Evolutionary conservation across 1,284 basidiomycete genomes (phyloP).

Genomic region (Moniliella sp.): DNA sequence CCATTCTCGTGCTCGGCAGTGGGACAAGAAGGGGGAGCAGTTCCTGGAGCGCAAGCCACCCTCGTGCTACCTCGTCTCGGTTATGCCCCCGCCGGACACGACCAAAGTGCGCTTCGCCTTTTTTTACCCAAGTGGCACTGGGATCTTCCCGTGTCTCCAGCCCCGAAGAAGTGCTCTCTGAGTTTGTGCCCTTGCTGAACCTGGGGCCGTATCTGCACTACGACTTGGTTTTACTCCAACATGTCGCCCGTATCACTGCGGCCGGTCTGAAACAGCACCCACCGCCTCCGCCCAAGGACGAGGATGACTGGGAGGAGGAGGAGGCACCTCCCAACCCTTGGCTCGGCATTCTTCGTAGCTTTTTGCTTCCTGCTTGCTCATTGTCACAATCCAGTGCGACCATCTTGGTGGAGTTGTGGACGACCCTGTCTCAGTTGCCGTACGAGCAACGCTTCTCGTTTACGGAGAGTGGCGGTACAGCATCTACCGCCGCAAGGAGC

Average conservation of each 20-base stretch:
- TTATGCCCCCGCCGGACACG: no score
- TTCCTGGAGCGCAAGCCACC: no score
- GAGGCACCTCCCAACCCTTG: conserved; percentile 38
- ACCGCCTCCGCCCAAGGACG: conserved; percentile 5
- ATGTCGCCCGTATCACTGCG: conserved; percentile 6
- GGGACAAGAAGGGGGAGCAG: conserved; percentile 8
- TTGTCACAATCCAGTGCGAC: conserved; percentile 58
- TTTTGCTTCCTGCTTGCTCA: conserved; percentile 62
- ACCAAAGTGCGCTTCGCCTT: conserved; percentile 17
- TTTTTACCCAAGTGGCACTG: conserved; percentile 14
- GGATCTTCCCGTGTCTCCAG: conserved; percentile 6
- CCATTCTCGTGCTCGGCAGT: conserved; percentile 1
- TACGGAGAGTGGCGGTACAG: conserved; percentile 84
- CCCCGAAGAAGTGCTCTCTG: conserved; percentile 8
- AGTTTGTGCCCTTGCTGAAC: conserved; percentile 21
- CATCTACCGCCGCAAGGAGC: conserved; percentile 38
- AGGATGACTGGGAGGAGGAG: conserved; percentile 6
- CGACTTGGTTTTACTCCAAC: conserved; percentile 14
- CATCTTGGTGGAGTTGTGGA: conserved; percentile 25
- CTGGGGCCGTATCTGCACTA: conserved; percentile 17
- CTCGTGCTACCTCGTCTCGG: conserved; percentile 3
- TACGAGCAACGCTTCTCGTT: conserved; percentile 60
- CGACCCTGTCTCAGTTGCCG: conserved; percentile 53
- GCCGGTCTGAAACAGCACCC: background rate
- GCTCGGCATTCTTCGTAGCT: conserved; percentile 56